Conservation (phyloP, 2,329 filamentous ascomycete genomes). For the Penicillium sp. region DNA sequence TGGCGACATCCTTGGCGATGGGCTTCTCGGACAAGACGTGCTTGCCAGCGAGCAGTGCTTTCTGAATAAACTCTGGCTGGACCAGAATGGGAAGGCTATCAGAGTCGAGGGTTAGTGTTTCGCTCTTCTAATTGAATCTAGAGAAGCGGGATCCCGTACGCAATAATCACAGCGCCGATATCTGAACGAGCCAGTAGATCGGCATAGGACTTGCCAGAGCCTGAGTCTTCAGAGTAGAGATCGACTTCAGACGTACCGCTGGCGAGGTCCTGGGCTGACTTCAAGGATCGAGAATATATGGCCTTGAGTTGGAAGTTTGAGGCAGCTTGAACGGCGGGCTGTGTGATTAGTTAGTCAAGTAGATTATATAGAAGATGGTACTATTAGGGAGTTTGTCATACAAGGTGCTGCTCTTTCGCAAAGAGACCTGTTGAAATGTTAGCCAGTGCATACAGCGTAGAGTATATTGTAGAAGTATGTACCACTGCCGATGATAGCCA, state of each 20-base stretch:
- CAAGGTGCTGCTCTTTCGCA: slow-evolving; percentile 56
- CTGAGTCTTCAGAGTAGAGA: slow-evolving; percentile 56
- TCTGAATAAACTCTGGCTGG: slow-evolving; percentile 52
- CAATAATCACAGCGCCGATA: slow-evolving; percentile 52
- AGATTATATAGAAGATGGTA: neutral
- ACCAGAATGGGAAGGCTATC: slow-evolving; percentile 51
- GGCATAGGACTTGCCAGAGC: slow-evolving; percentile 43
- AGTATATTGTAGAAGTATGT: slow-evolving; percentile 6
- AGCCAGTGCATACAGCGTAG: neutral
- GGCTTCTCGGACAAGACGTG: slow-evolving; percentile 59
- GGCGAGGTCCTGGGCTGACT: slow-evolving; percentile 50
- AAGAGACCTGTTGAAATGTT: slow-evolving; percentile 49
- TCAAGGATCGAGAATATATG: slow-evolving; percentile 57
- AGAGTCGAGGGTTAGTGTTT: neutral
- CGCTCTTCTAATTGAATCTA: neutral
- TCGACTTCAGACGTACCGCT: slow-evolving; percentile 41
- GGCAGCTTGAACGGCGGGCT: slow-evolving; percentile 53
- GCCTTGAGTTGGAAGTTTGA: slow-evolving; percentile 51
- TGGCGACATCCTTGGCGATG: slow-evolving; percentile 54
- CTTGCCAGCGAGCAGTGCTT: slow-evolving; percentile 51
- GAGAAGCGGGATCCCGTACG: slow-evolving; percentile 32
- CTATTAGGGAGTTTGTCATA: slow-evolving; percentile 20
- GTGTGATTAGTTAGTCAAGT: slow-evolving; percentile 3
- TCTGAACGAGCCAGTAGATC: slow-evolving; percentile 50
- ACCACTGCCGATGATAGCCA: slow-evolving; percentile 56